phyloP scores from a whole-genome alignment of 768 basidiomycete species.

The Gymnopilus junonius region DNA sequence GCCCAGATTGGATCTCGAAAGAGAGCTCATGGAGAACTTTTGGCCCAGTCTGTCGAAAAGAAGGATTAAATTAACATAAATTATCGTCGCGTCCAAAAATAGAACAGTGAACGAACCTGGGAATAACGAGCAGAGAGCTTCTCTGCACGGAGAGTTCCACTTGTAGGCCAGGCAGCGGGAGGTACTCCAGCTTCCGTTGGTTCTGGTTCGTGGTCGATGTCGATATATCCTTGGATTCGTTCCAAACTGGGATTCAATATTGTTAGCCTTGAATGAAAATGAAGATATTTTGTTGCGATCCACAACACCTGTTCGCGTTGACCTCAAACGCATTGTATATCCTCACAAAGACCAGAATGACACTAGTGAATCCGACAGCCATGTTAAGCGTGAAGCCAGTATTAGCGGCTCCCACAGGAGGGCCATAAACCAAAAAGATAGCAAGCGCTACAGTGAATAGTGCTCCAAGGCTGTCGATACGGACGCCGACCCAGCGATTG shows the following conservation, averaged over 20 bases:
- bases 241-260: constrained; percentile 40
- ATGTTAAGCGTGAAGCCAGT: constrained; percentile 64
- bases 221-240: constrained; percentile 69
- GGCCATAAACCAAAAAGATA: constrained; percentile 53
- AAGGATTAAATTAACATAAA: too few relatives aligned
- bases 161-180: constrained; percentile 71
- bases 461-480: constrained; percentile 59
- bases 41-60: constrained; percentile 47
- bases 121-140: constrained; percentile 62
- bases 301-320: constrained; percentile 42
- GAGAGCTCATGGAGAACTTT: constrained; percentile 50
- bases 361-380: constrained; percentile 58
- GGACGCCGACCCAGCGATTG: constrained; percentile 47
- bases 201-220: constrained; percentile 61
- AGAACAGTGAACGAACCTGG: too few relatives aligned
- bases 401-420: constrained; percentile 43
- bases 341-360: constrained; percentile 56
- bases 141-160: constrained; percentile 57
- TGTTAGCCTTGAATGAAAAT: not conserved
- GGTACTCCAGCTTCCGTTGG: constrained; percentile 47
- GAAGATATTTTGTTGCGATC: too few relatives aligned
- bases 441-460: constrained; percentile 58
- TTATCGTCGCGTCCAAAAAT: too few relatives aligned
- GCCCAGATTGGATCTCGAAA: constrained; percentile 57
- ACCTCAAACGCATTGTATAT: constrained; percentile 49